A percentile compares a stretch with the other conserved stretches of the same genome.
These are phyloP conservation scores for Termitomyces sp. DNA, from an alignment of 768 basidiomycete species.

Conservation along the genomic window DNA sequence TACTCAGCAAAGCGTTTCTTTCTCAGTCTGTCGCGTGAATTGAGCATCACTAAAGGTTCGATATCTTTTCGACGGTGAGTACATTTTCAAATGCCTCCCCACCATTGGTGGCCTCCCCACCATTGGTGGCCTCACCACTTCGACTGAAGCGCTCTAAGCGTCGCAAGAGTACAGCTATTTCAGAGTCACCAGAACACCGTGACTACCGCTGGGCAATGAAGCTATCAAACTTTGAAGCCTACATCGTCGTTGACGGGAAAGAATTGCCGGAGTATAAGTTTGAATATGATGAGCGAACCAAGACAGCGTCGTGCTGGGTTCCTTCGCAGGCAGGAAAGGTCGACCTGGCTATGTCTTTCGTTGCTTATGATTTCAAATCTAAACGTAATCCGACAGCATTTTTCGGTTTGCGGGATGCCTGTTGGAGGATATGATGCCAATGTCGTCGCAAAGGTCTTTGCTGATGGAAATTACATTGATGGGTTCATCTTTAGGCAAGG, in stretches of 20 bases:
- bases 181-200: not conserved
- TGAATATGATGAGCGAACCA: conserved; percentile 4
- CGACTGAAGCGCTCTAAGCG: not conserved
- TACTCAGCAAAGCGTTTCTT: not conserved
- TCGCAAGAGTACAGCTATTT: not conserved
- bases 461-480: not conserved
- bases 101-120: not conserved
- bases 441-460: not conserved
- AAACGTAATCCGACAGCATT: not conserved
- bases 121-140: not conserved
- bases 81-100: not conserved
- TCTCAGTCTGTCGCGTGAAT: not conserved
- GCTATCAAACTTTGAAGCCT: not conserved
- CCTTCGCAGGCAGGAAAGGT: conserved; percentile 19
- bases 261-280: conserved; percentile 11
- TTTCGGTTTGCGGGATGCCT: not conserved
- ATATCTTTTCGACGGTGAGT: not conserved
- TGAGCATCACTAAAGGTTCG: not conserved
- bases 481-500: not conserved
- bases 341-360: not conserved
- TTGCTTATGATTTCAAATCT: not conserved
- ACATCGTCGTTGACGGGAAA: conserved; percentile 8
- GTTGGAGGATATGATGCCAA: not conserved
- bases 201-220: not conserved
- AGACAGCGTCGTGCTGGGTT: conserved; percentile 17